These are phyloP conservation scores for Heritiera fomes DNA, from an alignment of 345 rosid genomes.

Conservation along the genomic window DNA sequence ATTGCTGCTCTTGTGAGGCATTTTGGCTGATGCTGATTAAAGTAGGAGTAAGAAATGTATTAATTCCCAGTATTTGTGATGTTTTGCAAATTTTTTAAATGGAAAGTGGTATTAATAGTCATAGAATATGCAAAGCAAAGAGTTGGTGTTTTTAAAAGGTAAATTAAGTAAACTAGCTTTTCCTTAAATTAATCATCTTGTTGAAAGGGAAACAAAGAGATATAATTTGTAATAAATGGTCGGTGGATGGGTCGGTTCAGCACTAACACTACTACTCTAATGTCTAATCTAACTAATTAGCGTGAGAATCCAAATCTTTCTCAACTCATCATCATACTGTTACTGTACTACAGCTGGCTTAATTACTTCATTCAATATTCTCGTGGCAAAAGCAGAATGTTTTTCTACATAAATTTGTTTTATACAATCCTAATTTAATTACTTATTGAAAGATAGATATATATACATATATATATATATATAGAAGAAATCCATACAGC, in stretches of 20 bases:
- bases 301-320: conserved; percentile 39
- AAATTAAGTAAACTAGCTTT: too few species aligned
- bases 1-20: too few species aligned
- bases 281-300: neutral
- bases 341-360: conserved; percentile 25
- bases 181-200: neutral
- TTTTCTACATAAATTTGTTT: neutral
- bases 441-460: neutral
- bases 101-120: too few species aligned
- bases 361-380: neutral
- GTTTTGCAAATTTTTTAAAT: too few species aligned
- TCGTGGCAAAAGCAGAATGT: neutral
- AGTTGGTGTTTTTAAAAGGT: too few species aligned
- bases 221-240: conserved; percentile 29
- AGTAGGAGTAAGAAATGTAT: too few species aligned
- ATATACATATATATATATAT: too few species aligned
- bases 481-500: neutral
- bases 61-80: too few species aligned
- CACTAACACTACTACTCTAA: neutral
- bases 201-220: neutral
- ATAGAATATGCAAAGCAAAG: too few species aligned
- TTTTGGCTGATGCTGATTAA: too few species aligned
- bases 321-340: neutral
- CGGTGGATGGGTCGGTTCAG: conserved; percentile 21
- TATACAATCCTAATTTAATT: neutral